Evolutionary conservation across 164 flowering plant species (phyloP), one percentile per base, ranked within the genome.

Genomic region (Pachysandra terminalis): DNA sequence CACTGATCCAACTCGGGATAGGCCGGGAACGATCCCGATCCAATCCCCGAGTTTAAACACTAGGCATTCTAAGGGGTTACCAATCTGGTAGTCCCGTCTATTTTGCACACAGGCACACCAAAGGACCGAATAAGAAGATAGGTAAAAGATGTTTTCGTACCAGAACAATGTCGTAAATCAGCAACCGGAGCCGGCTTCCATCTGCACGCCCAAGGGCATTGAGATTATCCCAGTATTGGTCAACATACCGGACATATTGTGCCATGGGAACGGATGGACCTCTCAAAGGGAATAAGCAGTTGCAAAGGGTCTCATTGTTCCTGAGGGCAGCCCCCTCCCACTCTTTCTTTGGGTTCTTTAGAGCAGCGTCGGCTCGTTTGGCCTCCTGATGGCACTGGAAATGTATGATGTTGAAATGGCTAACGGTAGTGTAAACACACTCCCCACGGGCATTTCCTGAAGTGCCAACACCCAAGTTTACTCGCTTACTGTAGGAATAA

Each of bases 371-470:
- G 24, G 98, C 96, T 76, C 97, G 75, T 73, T 96, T 96, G 45
- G 99, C 99, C 80, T 96, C 98, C 61, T 87, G 97, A 77, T 96
- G 99, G 77, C 99, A 96, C 75, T 93, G 98, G 84, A 87, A 93
- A 69, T 96, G 99, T 68, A 96, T 96, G 73, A 96, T 86, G 69
- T 93, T 96, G 85, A 96, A 96, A 76, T 90, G 96, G 80, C 97
- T 93, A 7, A 96, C 99, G 6, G 99, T 96, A 0, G 99, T 96
- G 76, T 90, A 92, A 67, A 96, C 98, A 82, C 91, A 96, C 59
- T 96, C 99, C 24, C 96, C 97, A 51, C 98, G 89, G n/a, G 88
- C 77, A 82, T 81, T 89, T 61, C 90, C 94, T 56, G 96, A 86
- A 72, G 82, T 81, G 41, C 93, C 89, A 64, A 72, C 80, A 12